These are phyloP conservation scores for Leucoagaricus sp. DNA, from an alignment of 1,284 basidiomycete species.

Conservation along the genomic window DNA sequence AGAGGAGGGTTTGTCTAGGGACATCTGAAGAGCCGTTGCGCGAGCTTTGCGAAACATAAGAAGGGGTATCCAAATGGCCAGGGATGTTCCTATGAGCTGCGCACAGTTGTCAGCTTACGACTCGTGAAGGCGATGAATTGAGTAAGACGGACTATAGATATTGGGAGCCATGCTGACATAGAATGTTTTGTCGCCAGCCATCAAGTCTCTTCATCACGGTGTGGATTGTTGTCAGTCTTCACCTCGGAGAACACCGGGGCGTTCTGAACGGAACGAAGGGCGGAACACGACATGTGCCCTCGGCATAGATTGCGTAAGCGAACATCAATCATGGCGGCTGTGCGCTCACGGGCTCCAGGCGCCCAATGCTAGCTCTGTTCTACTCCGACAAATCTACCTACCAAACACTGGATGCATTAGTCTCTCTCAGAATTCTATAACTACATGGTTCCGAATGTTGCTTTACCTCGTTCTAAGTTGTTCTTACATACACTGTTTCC, in stretches of 20 bases:
- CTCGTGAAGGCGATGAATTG: background rate
- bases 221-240: background rate
- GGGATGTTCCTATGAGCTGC: constrained; percentile 35
- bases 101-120: background rate
- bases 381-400: too few relatives aligned
- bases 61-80: constrained; percentile 36
- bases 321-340: too few relatives aligned
- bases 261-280: too few relatives aligned
- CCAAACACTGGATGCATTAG: too few relatives aligned
- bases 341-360: too few relatives aligned
- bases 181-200: background rate
- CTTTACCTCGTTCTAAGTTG: too few relatives aligned
- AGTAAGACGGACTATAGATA: constrained; percentile 28
- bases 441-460: too few relatives aligned
- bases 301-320: too few relatives aligned
- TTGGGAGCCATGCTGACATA: constrained; percentile 32
- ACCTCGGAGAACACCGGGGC: background rate
- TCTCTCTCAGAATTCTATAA: too few relatives aligned
- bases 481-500: too few relatives aligned
- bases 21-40: constrained; percentile 17
- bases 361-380: too few relatives aligned
- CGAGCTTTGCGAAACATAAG: constrained; percentile 30
- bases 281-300: too few relatives aligned
- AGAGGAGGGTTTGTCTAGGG: constrained; percentile 16
- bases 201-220: background rate